Percentiles rank a stretch among this genome's conserved stretches.
Conservation (phyloP, 1,139 yeast genomes). For the Pichia sp. region DNA sequence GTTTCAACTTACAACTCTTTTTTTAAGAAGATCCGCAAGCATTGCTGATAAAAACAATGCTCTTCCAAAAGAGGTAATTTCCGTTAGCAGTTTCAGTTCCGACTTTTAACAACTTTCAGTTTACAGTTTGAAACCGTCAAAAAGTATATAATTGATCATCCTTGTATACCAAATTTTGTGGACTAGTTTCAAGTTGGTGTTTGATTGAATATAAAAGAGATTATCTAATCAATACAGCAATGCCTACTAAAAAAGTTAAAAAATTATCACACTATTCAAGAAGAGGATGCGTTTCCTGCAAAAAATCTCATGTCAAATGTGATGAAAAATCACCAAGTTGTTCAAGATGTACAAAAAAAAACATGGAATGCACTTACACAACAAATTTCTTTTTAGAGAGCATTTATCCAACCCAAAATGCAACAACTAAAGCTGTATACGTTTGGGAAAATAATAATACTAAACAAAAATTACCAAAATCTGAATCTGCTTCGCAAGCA, state of each 20-base stretch:
- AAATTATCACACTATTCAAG: constrained; percentile 26
- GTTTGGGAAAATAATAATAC: constrained; percentile 6
- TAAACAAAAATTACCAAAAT: not conserved
- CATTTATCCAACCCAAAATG: not conserved
- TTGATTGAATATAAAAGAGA: not conserved
- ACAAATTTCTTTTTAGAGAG: constrained; percentile 8
- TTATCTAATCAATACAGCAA: not conserved
- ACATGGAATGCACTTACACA: constrained; percentile 34
- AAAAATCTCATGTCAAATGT: constrained; percentile 41
- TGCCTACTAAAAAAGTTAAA: not conserved
- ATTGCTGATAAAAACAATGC: too few species aligned
- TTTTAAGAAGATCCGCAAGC: too few species aligned
- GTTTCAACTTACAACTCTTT: too few species aligned
- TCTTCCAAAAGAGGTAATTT: not conserved
- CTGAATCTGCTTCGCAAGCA: not conserved
- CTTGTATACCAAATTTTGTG: too few species aligned
- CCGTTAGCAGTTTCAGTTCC: not conserved
- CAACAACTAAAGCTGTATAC: not conserved
- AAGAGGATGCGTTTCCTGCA: constrained; percentile 40
- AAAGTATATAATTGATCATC: too few species aligned
- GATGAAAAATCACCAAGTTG: constrained; percentile 42
- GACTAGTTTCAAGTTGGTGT: not conserved
- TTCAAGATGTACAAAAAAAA: constrained; percentile 35
- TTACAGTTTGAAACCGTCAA: too few species aligned
- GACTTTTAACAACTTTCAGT: too few species aligned